Evolutionary conservation across 768 basidiomycete species (phyloP).

Genomic region (Mycena filopes): DNA sequence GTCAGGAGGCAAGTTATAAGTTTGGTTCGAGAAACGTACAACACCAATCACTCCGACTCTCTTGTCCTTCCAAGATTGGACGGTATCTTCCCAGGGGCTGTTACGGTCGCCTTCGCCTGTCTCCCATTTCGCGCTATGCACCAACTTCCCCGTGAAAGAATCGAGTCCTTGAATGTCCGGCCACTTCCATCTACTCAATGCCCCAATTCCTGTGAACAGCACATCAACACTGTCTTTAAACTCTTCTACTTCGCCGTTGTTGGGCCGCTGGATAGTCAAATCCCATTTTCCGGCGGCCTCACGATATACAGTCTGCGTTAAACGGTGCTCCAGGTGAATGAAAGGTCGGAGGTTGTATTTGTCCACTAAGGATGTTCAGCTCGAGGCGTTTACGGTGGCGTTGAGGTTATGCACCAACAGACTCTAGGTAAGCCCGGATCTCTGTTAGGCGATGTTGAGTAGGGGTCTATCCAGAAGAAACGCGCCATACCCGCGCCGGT

Average conservation of each 20-base stretch:
- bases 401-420: slow-evolving; percentile 39
- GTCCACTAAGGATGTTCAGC: slow-evolving; percentile 46
- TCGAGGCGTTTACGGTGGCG: not conserved
- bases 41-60: slow-evolving; percentile 68
- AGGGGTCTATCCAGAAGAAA: not conserved
- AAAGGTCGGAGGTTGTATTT: slow-evolving; percentile 64
- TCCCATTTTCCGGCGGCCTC: slow-evolving; percentile 66
- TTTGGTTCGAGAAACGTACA: slow-evolving; percentile 45
- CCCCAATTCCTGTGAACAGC: slow-evolving; percentile 64
- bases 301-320: slow-evolving; percentile 62
- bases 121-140: slow-evolving; percentile 76
- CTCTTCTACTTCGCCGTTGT: slow-evolving; percentile 48
- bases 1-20: not conserved
- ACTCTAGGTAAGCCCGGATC: slow-evolving; percentile 64
- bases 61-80: slow-evolving; percentile 62
- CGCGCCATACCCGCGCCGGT: slow-evolving; percentile 52
- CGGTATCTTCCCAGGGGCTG: slow-evolving; percentile 55
- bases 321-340: slow-evolving; percentile 66
- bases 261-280: slow-evolving; percentile 52
- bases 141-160: slow-evolving; percentile 63
- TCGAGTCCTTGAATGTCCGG: slow-evolving; percentile 70
- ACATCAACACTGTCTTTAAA: slow-evolving; percentile 67
- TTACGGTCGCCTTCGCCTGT: slow-evolving; percentile 45
- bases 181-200: slow-evolving; percentile 71
- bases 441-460: slow-evolving; percentile 37